Conservation (phyloP, 2,329 filamentous ascomycete genomes). For the Sporothrix pseudoabietina region DNA sequence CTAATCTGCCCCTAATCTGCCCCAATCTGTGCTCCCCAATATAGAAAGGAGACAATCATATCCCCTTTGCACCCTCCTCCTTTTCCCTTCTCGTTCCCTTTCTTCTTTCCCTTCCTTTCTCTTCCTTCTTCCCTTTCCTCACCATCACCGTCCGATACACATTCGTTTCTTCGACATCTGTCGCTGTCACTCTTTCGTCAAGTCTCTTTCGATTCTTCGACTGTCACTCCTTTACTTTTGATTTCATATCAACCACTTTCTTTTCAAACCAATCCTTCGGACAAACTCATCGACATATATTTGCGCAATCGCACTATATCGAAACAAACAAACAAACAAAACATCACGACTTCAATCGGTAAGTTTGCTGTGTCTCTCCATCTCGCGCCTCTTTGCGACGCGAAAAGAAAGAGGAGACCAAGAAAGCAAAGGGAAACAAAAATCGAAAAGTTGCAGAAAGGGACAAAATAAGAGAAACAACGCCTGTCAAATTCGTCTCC, state of each 20-base stretch:
- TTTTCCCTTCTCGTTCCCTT: constrained; percentile 5
- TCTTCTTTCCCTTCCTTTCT: not conserved
- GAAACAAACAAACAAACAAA: constrained; percentile 7
- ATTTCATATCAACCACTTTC: constrained; percentile 20
- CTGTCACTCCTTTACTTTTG: constrained; percentile 26
- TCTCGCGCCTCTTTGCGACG: not conserved
- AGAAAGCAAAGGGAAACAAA: not conserved
- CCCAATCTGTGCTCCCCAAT: not conserved
- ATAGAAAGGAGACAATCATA: constrained; percentile 15
- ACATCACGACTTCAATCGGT: constrained; percentile 12
- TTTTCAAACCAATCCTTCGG: constrained; percentile 23
- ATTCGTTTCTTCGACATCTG: constrained; percentile 26
- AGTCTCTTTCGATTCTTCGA: constrained; percentile 14
- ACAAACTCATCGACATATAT: constrained; percentile 8
- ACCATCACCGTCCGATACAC: constrained; percentile 27
- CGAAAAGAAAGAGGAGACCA: not conserved
- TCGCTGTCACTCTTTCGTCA: constrained; percentile 27
- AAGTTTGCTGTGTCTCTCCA: not conserved
- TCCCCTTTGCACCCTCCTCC: not conserved
- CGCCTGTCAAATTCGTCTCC: not conserved
- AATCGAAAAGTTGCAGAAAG: not conserved
- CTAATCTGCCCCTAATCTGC: not conserved
- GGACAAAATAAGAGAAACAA: not conserved
- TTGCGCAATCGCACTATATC: constrained; percentile 2
- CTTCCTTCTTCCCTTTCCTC: constrained; percentile 5